A percentile compares a stretch with the other conserved stretches of the same genome.
Evolutionary conservation across 345 rosid species (phyloP).

Genomic region (Raphanus raphanistrum): DNA sequence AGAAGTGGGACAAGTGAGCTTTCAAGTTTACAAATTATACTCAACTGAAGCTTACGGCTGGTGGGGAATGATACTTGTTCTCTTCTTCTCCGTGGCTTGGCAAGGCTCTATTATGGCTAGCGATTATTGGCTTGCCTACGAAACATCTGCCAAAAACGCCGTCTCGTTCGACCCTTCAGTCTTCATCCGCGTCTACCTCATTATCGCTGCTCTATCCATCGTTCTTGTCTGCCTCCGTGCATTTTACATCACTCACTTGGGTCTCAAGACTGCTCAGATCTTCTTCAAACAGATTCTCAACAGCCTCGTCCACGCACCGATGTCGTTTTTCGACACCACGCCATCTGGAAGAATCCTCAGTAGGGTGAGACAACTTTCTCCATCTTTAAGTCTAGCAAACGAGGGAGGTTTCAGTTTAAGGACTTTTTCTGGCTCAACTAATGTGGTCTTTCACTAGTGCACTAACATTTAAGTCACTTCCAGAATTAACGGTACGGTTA

Average conservation of each 20-base stretch:
- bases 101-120: slow-evolving; percentile 85
- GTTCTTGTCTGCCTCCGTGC: slow-evolving; percentile 56
- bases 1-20: slow-evolving; percentile 78
- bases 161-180: slow-evolving; percentile 51
- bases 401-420: too few species aligned
- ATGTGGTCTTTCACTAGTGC: background rate
- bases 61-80: slow-evolving; percentile 70
- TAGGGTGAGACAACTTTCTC: slow-evolving; percentile 48
- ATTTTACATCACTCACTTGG: slow-evolving; percentile 57
- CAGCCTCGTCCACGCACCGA: slow-evolving; percentile 91
- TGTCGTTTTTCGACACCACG: slow-evolving; percentile 95
- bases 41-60: slow-evolving; percentile 92
- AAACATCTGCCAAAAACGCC: slow-evolving; percentile 62
- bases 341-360: slow-evolving; percentile 96
- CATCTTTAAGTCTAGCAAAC: too few species aligned
- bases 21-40: slow-evolving; percentile 73
- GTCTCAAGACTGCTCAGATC: slow-evolving; percentile 82
- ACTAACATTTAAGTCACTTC: background rate
- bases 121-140: slow-evolving; percentile 95
- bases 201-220: slow-evolving; percentile 62
- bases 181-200: slow-evolving; percentile 69
- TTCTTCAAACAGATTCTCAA: slow-evolving; percentile 73
- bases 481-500: background rate
- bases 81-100: slow-evolving; percentile 70
- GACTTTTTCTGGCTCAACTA: background rate